A percentile compares a stretch with the other conserved stretches of the same genome.
Evolutionary conservation across 2,329 filamentous ascomycete genomes (phyloP).

Genomic region (Pseudocercospora vitis): DNA sequence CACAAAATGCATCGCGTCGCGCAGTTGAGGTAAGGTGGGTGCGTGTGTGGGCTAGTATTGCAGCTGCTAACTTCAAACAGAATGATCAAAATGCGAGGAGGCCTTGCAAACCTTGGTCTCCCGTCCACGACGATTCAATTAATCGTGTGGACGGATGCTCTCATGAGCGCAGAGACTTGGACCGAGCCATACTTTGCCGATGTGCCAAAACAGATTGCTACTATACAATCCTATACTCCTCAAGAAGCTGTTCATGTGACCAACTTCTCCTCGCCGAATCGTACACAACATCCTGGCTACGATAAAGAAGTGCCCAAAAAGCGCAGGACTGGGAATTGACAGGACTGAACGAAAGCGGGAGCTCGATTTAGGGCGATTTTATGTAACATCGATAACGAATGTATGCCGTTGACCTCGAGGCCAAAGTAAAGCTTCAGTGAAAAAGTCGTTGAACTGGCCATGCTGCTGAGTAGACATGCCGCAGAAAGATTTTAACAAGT

Average conservation of each 20-base stretch:
- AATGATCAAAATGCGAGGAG: slow-evolving; percentile 25
- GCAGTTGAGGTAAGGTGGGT: slow-evolving; percentile 16
- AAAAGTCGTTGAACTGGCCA: no score
- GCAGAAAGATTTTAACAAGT: no score
- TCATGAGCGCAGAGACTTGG: slow-evolving; percentile 21
- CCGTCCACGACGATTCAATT: slow-evolving; percentile 21
- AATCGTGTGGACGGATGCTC: slow-evolving; percentile 24
- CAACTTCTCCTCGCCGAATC: slow-evolving; percentile 21
- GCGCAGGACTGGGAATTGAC: not conserved
- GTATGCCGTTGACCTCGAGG: no score
- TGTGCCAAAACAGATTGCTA: slow-evolving; percentile 16
- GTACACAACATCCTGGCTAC: slow-evolving; percentile 22
- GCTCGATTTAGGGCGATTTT: no score
- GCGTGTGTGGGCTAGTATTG: not conserved
- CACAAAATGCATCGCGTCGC: slow-evolving; percentile 26
- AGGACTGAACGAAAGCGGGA: not conserved
- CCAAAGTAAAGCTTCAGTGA: no score
- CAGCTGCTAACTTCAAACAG: slow-evolving; percentile 4
- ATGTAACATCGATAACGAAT: no score
- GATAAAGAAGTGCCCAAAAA: slow-evolving; percentile 8
- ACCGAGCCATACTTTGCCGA: slow-evolving; percentile 20
- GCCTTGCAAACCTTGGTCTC: slow-evolving; percentile 19
- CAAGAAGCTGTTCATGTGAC: slow-evolving; percentile 25
- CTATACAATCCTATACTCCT: slow-evolving; percentile 20
- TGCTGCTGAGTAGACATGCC: no score